A percentile compares a stretch with the other conserved stretches of the same genome.
Conservation (phyloP, 108 stramenopile species). For the Cyclotella atomus region DNA sequence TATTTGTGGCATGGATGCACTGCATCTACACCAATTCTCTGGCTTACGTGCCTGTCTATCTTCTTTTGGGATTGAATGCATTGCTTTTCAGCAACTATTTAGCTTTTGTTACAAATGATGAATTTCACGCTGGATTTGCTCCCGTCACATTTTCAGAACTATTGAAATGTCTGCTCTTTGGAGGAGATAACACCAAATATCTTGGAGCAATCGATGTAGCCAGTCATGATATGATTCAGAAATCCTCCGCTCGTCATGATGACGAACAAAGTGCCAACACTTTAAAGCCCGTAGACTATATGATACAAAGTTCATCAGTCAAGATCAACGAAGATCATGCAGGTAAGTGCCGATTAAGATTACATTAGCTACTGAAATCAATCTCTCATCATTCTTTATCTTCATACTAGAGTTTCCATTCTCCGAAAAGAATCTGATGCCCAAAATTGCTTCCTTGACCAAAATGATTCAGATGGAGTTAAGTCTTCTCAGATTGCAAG, state of each 20-base stretch:
- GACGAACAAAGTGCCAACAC: neutral
- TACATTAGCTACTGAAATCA: too few species aligned
- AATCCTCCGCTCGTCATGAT: too few species aligned
- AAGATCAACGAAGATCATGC: slow-evolving; percentile 61
- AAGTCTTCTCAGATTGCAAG: too few species aligned
- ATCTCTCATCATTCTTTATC: too few species aligned
- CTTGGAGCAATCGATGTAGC: slow-evolving; percentile 65
- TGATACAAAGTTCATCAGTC: slow-evolving; percentile 24
- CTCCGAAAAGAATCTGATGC: slow-evolving; percentile 67
- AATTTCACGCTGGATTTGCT: slow-evolving; percentile 53
- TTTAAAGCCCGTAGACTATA: slow-evolving; percentile 10
- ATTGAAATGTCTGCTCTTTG: slow-evolving; percentile 45
- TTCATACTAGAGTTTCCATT: slow-evolving; percentile 89
- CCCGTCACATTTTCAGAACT: slow-evolving; percentile 67
- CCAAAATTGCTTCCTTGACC: slow-evolving; percentile 40
- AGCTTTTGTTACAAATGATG: slow-evolving; percentile 51
- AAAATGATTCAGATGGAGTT: slow-evolving; percentile 10
- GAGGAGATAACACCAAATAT: slow-evolving; percentile 45
- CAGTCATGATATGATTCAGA: neutral
- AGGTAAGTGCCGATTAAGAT: too few species aligned
- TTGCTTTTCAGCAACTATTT: slow-evolving; percentile 57
- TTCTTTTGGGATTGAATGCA: slow-evolving; percentile 47
- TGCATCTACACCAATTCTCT: slow-evolving; percentile 56
- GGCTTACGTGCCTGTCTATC: slow-evolving; percentile 57
- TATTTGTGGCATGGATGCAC: slow-evolving; percentile 79